Conservation (phyloP, 208 protist species). For the Naegleria gruberi region DNA sequence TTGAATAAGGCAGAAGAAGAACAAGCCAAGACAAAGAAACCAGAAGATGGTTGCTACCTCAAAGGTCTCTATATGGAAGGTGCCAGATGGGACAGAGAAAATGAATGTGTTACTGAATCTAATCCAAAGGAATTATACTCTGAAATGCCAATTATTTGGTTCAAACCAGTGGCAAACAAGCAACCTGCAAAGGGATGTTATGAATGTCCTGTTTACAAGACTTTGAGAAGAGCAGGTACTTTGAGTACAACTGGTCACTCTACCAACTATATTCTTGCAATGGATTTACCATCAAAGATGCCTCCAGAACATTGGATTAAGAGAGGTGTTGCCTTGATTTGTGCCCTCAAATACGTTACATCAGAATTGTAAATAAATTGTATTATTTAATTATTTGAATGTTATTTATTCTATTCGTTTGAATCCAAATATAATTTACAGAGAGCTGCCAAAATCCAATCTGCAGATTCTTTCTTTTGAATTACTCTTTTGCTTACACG, state of each 20-base stretch:
- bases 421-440: too few relatives aligned
- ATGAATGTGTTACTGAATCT: slow-evolving; percentile 44
- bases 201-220: slow-evolving; percentile 85
- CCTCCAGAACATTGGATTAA: slow-evolving; percentile 46
- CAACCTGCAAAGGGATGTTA: slow-evolving; percentile 26
- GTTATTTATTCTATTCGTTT: too few relatives aligned
- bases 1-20: neutral
- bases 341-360: slow-evolving; percentile 35
- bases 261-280: slow-evolving; percentile 91
- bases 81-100: slow-evolving; percentile 49
- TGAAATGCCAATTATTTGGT: slow-evolving; percentile 68
- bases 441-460: too few relatives aligned
- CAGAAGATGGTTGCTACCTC: slow-evolving; percentile 49
- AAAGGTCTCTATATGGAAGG: slow-evolving; percentile 63
- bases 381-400: too few relatives aligned
- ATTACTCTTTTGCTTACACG: too few relatives aligned
- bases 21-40: neutral
- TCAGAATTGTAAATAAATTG: neutral
- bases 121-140: slow-evolving; percentile 64
- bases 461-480: too few relatives aligned
- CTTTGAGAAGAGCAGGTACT: slow-evolving; percentile 79
- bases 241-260: slow-evolving; percentile 93
- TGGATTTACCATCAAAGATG: slow-evolving; percentile 72
- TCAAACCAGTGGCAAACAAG: slow-evolving; percentile 57
- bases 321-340: slow-evolving; percentile 54